Conservation (phyloP, 805 yeast species). For the Nakazawaea ernobii region DNA sequence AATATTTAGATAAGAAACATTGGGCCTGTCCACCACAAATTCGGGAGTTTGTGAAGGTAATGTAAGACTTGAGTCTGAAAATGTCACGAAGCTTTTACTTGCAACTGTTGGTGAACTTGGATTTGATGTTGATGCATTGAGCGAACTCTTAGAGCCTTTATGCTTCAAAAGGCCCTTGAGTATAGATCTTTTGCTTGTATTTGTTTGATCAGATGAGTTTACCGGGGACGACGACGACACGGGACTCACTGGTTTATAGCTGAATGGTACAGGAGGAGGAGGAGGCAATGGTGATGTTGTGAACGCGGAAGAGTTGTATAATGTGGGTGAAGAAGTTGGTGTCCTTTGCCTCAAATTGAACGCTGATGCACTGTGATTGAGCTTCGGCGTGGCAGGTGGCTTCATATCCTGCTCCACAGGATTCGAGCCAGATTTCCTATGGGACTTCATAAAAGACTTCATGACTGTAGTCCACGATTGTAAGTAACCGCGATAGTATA, state of each 20-base stretch:
- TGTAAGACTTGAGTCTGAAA: slow-evolving; percentile 2
- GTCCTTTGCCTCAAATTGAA: slow-evolving; percentile 4
- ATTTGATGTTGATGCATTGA: not conserved
- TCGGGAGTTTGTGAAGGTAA: slow-evolving; percentile 4
- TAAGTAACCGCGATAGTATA: no score
- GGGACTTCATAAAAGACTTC: slow-evolving; percentile 27
- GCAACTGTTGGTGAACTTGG: slow-evolving; percentile 7
- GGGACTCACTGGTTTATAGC: not conserved
- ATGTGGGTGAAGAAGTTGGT: slow-evolving; percentile 6
- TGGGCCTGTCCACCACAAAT: slow-evolving; percentile 8
- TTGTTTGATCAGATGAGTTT: not conserved
- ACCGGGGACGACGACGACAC: not conserved
- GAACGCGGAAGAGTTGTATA: slow-evolving; percentile 3
- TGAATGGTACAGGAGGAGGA: slow-evolving; percentile 1
- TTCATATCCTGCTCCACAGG: slow-evolving; percentile 12
- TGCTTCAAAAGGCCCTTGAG: slow-evolving; percentile 9
- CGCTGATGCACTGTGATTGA: slow-evolving; percentile 3
- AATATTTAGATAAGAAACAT: not conserved
- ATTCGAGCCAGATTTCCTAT: slow-evolving; percentile 18
- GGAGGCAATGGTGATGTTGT: slow-evolving; percentile 7
- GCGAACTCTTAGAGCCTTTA: slow-evolving; percentile 7
- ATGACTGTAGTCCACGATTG: slow-evolving; percentile 2
- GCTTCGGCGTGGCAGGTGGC: not conserved
- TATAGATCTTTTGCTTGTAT: not conserved
- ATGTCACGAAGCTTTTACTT: slow-evolving; percentile 9